phyloP scores from a whole-genome alignment of 1,284 basidiomycete genomes.

The Ustilago esculenta region DNA sequence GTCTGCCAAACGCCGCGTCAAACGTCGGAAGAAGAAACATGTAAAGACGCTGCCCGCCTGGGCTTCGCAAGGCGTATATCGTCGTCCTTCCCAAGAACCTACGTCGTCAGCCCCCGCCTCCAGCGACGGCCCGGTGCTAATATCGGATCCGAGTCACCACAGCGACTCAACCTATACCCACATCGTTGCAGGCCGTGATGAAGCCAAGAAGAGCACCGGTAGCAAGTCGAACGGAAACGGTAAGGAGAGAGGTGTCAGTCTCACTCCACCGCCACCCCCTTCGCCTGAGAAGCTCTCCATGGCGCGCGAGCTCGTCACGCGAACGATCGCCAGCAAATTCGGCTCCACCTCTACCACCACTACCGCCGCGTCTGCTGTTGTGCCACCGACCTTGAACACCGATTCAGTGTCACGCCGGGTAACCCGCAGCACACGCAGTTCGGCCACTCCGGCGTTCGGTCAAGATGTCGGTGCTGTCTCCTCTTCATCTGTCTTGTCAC shows the following conservation, averaged over 20 bases:
- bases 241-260: conserved; percentile 16
- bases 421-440: conserved; percentile 13
- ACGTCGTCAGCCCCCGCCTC: conserved; percentile 7
- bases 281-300: conserved; percentile 28
- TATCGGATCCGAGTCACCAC: not conserved
- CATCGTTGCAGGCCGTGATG: not conserved
- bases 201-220: not conserved
- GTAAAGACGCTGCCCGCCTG: conserved; percentile 12
- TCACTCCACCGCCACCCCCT: conserved; percentile 31
- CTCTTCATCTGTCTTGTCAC: not conserved
- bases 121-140: not conserved
- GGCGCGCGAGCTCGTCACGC: conserved; percentile 35
- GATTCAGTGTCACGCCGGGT: not conserved
- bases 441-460: conserved; percentile 16
- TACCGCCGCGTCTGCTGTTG: not conserved
- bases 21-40: conserved; percentile 33
- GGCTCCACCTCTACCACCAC: not conserved
- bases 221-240: conserved; percentile 1
- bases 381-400: not conserved
- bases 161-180: not conserved
- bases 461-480: conserved; percentile 1
- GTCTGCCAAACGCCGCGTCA: conserved; percentile 10
- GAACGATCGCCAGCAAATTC: conserved; percentile 23
- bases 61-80: conserved; percentile 15
- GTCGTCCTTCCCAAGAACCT: conserved; percentile 15